Evolutionary conservation across 1,284 basidiomycete genomes (phyloP), one percentile per base, ranked within the genome.

Genomic region (Amylostereum chailletii): DNA sequence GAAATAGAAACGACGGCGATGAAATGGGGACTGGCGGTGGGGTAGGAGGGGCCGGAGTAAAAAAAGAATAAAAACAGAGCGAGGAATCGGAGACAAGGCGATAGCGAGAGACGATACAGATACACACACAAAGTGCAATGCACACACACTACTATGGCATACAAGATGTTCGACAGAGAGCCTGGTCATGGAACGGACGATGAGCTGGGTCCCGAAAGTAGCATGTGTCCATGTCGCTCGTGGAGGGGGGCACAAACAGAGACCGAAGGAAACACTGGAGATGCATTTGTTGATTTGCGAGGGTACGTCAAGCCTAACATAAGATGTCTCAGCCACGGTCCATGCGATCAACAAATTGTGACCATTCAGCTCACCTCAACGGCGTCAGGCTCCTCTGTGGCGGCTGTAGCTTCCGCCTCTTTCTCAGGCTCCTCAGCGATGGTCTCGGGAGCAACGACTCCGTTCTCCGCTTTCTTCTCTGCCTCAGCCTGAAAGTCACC

Each of bases 351-450:
- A 5, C 9, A n/a, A n/a, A 40, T 40, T 5, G 11, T 19, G 29
- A n/a, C n/a, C 39, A 27, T 40, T 19, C 39, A 40, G 39, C 29
- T 40, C n/a, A n/a, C 36, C 36, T 38, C 36, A 9, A 9, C 36
- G n/a, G 42, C 42, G 11, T 29, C 42, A 30, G 42, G n/a, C 42
- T 44, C 42, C 42, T 26, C 30, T 30, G 10, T 8, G n/a, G 39
- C 39, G 39, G 39, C 11, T 6, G 39, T n/a, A 27, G 51, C 51
- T 5, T 34, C 42, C 7, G 44, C 51, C 39, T 48, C 49, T 11
- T 38, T 36, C 42, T 53, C 52, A 30, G 52, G 42, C 33, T 53
- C 52, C 46, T 53, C 52, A 9, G 41, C 42, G 27, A 53, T 53
- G 6, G 52, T 53, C 45, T 53, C 52, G 8, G 32, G 10, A 11